Evolutionary conservation across 257 asterid species (phyloP).

Genomic region (Fraxinus anomala): DNA sequence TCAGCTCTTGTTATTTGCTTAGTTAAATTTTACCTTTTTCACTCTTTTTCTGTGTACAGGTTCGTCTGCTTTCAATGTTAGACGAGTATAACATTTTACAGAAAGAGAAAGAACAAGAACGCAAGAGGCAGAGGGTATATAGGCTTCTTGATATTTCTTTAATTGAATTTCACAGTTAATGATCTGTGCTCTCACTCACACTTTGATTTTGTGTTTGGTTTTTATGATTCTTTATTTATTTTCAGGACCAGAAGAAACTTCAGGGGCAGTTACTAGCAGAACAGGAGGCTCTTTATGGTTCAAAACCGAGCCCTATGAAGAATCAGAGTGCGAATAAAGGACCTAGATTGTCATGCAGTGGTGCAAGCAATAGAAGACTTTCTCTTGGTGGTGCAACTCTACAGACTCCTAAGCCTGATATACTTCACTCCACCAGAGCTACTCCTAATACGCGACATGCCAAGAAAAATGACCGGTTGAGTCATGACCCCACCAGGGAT

Average conservation of each 20-base stretch:
- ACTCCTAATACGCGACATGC: slow-evolving; percentile 49
- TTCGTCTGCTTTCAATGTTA: slow-evolving; percentile 83
- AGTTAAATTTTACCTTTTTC: slow-evolving; percentile 4
- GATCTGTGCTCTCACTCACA: slow-evolving; percentile 12
- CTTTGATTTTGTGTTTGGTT: not conserved
- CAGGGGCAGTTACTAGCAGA: slow-evolving; percentile 60
- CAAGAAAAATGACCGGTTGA: slow-evolving; percentile 39
- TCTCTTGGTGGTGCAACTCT: slow-evolving; percentile 58
- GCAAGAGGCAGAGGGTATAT: slow-evolving; percentile 90
- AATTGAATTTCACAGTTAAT: not conserved
- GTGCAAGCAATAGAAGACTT: slow-evolving; percentile 50
- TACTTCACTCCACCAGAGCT: slow-evolving; percentile 44
- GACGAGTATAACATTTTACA: slow-evolving; percentile 69
- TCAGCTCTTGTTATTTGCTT: not conserved
- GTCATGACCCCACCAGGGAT: slow-evolving; percentile 45
- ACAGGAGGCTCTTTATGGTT: slow-evolving; percentile 62
- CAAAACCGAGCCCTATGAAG: slow-evolving; percentile 69
- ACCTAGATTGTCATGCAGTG: slow-evolving; percentile 55
- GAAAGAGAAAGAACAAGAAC: slow-evolving; percentile 87
- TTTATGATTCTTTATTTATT: slow-evolving; percentile 2
- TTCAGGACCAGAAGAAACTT: slow-evolving; percentile 84
- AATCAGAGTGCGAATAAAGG: slow-evolving; percentile 61
- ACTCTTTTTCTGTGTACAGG: slow-evolving; percentile 43
- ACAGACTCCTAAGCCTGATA: slow-evolving; percentile 51
- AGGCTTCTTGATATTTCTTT: not conserved